phyloP scores from a whole-genome alignment of 352 stramenopile genomes.

The Phytophthora nicotianae region DNA sequence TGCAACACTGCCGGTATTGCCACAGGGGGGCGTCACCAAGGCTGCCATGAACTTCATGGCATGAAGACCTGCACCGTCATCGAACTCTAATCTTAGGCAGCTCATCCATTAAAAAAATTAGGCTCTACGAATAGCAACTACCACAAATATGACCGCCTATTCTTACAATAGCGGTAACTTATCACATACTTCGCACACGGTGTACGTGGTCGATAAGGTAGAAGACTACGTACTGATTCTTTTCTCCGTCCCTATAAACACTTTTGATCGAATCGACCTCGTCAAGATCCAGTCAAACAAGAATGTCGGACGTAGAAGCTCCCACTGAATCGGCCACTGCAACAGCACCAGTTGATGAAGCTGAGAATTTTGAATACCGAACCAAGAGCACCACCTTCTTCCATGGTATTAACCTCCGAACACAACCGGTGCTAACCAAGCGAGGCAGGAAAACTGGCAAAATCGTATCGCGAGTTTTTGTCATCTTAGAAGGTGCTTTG shows the following conservation, averaged over 20 bases:
- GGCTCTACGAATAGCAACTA: conserved; percentile 3
- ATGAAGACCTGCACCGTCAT: neutral
- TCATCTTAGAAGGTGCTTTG: conserved; percentile 67
- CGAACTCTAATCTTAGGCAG: conserved; percentile 22
- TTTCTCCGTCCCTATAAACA: neutral
- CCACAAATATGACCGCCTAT: conserved; percentile 7
- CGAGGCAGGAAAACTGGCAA: conserved; percentile 67
- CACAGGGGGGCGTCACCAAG: too few relatives aligned
- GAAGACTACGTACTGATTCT: too few relatives aligned
- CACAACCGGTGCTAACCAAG: conserved; percentile 78
- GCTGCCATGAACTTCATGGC: too few relatives aligned
- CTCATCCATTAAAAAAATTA: conserved; percentile 19
- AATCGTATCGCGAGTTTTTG: conserved; percentile 75
- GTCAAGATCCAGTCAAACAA: neutral
- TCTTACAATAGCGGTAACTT: too few relatives aligned
- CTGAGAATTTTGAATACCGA: conserved; percentile 9
- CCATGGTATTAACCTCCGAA: conserved; percentile 62
- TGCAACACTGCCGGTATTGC: too few relatives aligned
- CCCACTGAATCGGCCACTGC: neutral
- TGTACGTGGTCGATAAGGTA: too few relatives aligned
- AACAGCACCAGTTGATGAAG: conserved; percentile 7
- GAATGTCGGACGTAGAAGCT: conserved; percentile 18
- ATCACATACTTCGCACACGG: too few relatives aligned
- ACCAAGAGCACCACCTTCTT: conserved; percentile 44
- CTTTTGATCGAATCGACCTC: conserved; percentile 12